Evolutionary conservation across 169 alveolate species (phyloP), one percentile per base, ranked within the genome.

Genomic region (Cytauxzoon felis): DNA sequence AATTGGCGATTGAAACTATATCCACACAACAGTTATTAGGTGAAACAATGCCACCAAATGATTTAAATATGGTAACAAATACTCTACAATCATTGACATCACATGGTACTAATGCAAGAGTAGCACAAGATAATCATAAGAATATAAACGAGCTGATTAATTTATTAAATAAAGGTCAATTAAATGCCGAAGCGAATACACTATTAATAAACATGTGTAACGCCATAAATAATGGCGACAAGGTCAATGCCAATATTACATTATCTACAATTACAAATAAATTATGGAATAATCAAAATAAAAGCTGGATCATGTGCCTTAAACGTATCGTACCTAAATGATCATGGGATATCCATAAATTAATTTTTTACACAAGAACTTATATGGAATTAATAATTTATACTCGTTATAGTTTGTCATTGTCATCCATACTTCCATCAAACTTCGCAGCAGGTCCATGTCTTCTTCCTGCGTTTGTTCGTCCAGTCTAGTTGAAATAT

Each of bases 241-340:
- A 54, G 34, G 67, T 62, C 32, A 86, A 83, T 63, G 81, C 94
- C n/a, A 84, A 88, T 71, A 79, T 80, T 42, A 73, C 82, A 29
- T 73, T 87, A 26, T 63, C 79, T 24, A 88, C 85, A 13, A 63
- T 89, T 62, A 87, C 90, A 54, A 68, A 92, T 30, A 89, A 81
- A 9, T 71, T 85, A 21, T 89, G 94, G 94, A 88, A 88, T 38
- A 76, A 73, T 7, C 66, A 59, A 32, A 89, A 89, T 73, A 89
- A 89, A 56, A 49, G 84, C 60, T 89, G 94, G 94, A 86, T 86
- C 59, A 80, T 86, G 92, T 82, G 88, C 38, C 81, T 86, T 48
- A 86, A 86, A 48, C 69, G 89, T 70, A 75, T 86, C 19, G 79
- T 86, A 30, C 92, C 92, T n/a, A 86, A 78, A 57, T 86, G 80